These are phyloP conservation scores for Singerocomus inundabilis DNA, from an alignment of 1,284 basidiomycete genomes.

Conservation along the genomic window DNA sequence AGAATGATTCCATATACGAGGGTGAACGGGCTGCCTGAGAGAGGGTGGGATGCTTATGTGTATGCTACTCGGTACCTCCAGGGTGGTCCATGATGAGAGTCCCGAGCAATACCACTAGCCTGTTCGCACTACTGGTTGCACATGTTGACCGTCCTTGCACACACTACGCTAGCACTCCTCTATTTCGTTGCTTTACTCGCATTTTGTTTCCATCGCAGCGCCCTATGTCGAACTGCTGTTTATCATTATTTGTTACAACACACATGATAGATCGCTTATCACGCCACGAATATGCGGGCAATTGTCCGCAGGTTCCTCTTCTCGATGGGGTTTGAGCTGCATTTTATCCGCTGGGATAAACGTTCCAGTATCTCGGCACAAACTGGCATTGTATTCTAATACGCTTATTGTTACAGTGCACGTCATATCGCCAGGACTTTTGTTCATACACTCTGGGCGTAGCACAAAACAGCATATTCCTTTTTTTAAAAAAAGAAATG, in stretches of 20 bases:
- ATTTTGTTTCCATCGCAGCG: too few relatives aligned
- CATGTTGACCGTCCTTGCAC: too few relatives aligned
- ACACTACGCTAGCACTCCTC: too few relatives aligned
- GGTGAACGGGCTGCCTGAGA: slow-evolving; percentile 29
- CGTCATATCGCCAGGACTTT: background rate
- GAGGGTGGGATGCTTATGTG: slow-evolving; percentile 27
- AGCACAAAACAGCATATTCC: slow-evolving; percentile 47
- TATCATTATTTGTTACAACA: too few relatives aligned
- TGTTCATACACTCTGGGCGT: slow-evolving; percentile 13
- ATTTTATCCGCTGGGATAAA: background rate
- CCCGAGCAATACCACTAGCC: slow-evolving; percentile 37
- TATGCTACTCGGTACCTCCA: slow-evolving; percentile 31
- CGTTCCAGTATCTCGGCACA: background rate
- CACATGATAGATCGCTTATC: slow-evolving; percentile 14
- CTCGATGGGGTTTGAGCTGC: background rate
- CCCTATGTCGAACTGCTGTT: too few relatives aligned
- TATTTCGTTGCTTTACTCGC: too few relatives aligned
- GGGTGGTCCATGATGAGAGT: slow-evolving; percentile 25
- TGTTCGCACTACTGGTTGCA: slow-evolving; percentile 35
- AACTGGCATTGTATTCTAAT: slow-evolving; percentile 1
- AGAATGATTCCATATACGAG: slow-evolving; percentile 25
- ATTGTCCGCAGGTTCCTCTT: background rate
- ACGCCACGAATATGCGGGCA: too few relatives aligned
- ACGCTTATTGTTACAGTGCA: slow-evolving; percentile 9
- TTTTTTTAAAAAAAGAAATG: slow-evolving; percentile 13